Evolutionary conservation across 176 grass and related monocot species (phyloP).

Genomic region (Zea mays): DNA sequence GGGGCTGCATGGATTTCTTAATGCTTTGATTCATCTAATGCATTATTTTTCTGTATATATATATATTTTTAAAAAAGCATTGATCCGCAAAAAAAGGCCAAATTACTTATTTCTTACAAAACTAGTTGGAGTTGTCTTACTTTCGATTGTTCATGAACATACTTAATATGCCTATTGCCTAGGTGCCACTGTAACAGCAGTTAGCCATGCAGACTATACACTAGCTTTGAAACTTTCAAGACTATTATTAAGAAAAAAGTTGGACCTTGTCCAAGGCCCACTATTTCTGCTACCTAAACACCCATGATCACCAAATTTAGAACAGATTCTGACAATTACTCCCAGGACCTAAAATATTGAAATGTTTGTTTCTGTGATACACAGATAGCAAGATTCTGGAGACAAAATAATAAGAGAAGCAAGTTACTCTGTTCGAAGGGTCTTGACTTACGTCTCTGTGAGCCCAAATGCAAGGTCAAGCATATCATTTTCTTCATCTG

Average conservation of each 20-base stretch:
- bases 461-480: slow-evolving; percentile 96
- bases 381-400: too few species aligned
- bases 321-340: not conserved
- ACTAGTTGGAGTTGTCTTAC: not conserved
- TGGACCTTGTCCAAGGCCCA: not conserved
- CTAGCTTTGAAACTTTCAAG: not conserved
- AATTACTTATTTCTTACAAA: not conserved
- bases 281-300: not conserved
- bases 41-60: too few species aligned
- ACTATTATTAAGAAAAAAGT: not conserved
- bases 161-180: not conserved
- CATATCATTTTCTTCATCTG: slow-evolving; percentile 99
- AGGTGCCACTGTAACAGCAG: not conserved
- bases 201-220: not conserved
- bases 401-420: too few species aligned
- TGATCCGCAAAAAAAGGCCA: too few species aligned
- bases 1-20: not conserved
- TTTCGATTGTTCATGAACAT: not conserved
- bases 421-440: not conserved
- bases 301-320: not conserved
- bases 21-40: not conserved
- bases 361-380: too few species aligned
- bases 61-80: too few species aligned
- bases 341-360: not conserved
- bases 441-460: slow-evolving; percentile 70